A percentile compares a stretch with the other conserved stretches of the same genome.
Evolutionary conservation across 495 filamentous ascomycete genomes (phyloP).

Genomic region (Penicillium chermesinum): DNA sequence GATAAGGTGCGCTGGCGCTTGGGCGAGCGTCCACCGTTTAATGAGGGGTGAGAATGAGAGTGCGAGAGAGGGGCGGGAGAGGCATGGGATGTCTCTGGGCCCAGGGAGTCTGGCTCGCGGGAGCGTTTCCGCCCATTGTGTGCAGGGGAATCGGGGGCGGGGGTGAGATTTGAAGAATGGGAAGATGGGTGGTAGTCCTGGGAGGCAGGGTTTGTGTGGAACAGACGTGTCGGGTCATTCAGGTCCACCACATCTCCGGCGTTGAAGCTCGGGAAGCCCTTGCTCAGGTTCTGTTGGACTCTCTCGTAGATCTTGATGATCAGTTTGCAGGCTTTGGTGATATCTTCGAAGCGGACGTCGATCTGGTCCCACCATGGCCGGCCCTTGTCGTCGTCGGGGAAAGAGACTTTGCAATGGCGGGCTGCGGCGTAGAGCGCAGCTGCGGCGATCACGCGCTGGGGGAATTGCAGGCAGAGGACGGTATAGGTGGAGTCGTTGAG

Average conservation of each 20-base stretch:
- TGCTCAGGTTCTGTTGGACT: conserved; percentile 45
- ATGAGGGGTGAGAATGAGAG: conserved; percentile 6
- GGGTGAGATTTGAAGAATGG: conserved; percentile 7
- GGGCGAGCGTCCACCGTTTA: conserved; percentile 32
- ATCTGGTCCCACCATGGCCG: conserved; percentile 82
- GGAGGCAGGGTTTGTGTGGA: conserved; percentile 18
- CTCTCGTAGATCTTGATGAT: conserved; percentile 73
- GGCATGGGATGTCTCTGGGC: conserved; percentile 6
- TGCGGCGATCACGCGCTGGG: conserved; percentile 72
- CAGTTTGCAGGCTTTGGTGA: conserved; percentile 60
- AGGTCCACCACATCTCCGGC: conserved; percentile 22
- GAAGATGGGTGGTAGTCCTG: neutral
- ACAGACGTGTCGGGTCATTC: conserved; percentile 27
- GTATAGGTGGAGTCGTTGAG: conserved; percentile 85
- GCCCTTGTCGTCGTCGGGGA: conserved; percentile 68
- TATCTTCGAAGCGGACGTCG: conserved; percentile 55
- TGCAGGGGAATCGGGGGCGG: conserved; percentile 14
- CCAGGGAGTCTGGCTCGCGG: conserved; percentile 35
- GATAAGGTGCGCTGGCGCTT: conserved; percentile 39
- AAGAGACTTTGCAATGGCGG: conserved; percentile 58
- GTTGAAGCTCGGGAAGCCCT: conserved; percentile 35
- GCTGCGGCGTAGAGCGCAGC: conserved; percentile 82
- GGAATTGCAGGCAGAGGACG: conserved; percentile 75
- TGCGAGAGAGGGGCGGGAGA: conserved; percentile 1
- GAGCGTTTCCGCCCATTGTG: conserved; percentile 39